These are phyloP conservation scores for Avena sativa DNA, from an alignment of 176 grass and related monocot species.

Conservation along the genomic window DNA sequence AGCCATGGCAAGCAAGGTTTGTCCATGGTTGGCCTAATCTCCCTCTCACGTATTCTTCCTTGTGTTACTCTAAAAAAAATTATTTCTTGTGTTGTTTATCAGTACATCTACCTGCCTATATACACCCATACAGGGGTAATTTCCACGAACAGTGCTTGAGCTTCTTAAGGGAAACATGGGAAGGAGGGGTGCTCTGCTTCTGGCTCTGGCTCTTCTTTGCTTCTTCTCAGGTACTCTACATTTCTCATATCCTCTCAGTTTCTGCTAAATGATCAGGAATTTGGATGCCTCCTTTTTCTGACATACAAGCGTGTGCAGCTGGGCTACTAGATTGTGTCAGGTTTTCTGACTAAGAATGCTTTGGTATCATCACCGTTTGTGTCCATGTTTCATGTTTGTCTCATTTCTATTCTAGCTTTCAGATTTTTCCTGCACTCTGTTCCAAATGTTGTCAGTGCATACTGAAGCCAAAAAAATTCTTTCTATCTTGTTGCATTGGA, in stretches of 20 bases:
- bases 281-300: neutral
- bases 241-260: neutral
- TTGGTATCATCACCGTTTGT: no score
- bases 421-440: no score
- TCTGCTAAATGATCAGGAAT: neutral
- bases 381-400: no score
- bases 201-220: slow-evolving; percentile 41
- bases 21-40: slow-evolving; percentile 6
- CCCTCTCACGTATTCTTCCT: slow-evolving; percentile 52
- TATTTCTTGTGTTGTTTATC: neutral
- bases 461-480: no score
- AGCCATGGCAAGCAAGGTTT: slow-evolving; percentile 31
- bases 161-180: slow-evolving; percentile 30
- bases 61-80: neutral
- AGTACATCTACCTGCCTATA: neutral
- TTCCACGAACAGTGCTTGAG: neutral
- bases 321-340: no score
- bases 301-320: no score
- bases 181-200: slow-evolving; percentile 18
- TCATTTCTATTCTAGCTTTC: no score
- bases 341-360: no score
- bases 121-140: neutral
- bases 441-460: no score
- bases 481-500: neutral
- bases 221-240: slow-evolving; percentile 52